Base-by-base conservation (phyloP, 306 rosid genomes). In the Betula pendula region DNA sequence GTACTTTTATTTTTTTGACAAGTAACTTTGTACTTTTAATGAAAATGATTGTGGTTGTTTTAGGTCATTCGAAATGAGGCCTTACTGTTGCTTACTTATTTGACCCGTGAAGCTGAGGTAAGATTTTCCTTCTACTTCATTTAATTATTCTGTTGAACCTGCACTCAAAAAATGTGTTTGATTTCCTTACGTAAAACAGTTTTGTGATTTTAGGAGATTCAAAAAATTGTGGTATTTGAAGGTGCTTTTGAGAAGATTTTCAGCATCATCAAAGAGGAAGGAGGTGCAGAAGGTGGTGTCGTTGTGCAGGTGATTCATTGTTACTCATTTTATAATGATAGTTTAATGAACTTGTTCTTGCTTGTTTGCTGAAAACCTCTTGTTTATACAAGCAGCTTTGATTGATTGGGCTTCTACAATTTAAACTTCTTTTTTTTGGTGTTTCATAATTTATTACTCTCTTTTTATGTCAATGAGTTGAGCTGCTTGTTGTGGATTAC, bases 1-100 rank as follows among this genome's bases (percentile, higher is more conserved):
- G 25, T 47, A 16, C 13, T 48, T 17, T 1, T 3, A 48, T 67
- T n/a, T n/a, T n/a, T n/a, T n/a, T n/a, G n/a, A n/a, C n/a, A n/a
- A n/a, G n/a, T n/a, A n/a, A n/a, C 48, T 13, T 33, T 67, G 25
- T 47, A 16, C 13, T 48, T 17, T 1, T 3, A 48, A 51, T 35
- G 67, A 69, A 72, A 80, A 8, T 82, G 58, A 79, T 80, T 51
- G 74, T 38, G 62, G 51, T 74, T 80, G 55, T 79, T 79, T 24
- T 79, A 94, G 98, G 98, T 94, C 71, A 94, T 94, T 83, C 88
- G 97, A 62, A 94, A 94, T 44, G 98, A 94, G 89, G 98, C 98
- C 59, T 79, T 94, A 62, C 76, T 94, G 83, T 92, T 94, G 79
- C 98, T 94, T 67, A 91, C 96, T 55, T 91, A 94, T 79, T 80